Conservation (phyloP, 768 basidiomycete genomes). For the Russula sp. region DNA sequence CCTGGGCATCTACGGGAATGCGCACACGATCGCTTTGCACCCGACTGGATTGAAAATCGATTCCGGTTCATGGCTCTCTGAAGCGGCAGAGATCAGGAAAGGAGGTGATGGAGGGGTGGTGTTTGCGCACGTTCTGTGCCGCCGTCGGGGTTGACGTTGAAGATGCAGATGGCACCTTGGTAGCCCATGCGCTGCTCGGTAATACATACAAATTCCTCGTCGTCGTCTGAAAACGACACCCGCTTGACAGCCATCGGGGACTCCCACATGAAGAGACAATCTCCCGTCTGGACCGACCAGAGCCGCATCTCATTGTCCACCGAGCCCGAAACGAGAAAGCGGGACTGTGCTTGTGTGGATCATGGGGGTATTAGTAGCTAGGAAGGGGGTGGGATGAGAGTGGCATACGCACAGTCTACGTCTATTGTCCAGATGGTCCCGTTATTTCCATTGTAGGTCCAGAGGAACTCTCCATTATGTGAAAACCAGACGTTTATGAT, state of each 20-base stretch:
- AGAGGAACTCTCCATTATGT: conserved; percentile 93
- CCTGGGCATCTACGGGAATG: conserved; percentile 73
- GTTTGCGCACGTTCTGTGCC: conserved; percentile 64
- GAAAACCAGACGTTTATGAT: conserved; percentile 96
- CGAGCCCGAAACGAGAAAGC: conserved; percentile 82
- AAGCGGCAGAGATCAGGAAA: background rate
- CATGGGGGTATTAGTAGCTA: no score
- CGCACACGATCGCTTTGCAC: conserved; percentile 94
- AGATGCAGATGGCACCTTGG: conserved; percentile 87
- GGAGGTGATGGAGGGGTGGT: background rate
- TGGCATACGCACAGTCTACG: conserved; percentile 71
- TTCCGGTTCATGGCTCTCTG: conserved; percentile 71
- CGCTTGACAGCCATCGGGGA: conserved; percentile 98
- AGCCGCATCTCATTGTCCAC: conserved; percentile 91
- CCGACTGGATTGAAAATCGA: conserved; percentile 83
- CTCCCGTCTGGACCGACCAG: conserved; percentile 85
- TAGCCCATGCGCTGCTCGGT: conserved; percentile 96
- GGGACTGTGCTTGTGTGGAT: conserved; percentile 58
- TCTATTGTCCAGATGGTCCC: conserved; percentile 96
- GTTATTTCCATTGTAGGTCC: conserved; percentile 95
- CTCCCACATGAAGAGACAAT: conserved; percentile 93
- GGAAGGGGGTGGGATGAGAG: background rate
- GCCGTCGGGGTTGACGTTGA: conserved; percentile 73
- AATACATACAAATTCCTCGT: conserved; percentile 78
- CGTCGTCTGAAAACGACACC: conserved; percentile 85